Evolutionary conservation across 768 basidiomycete genomes (phyloP), one percentile per base, ranked within the genome.

Genomic region (Mycena amicta): DNA sequence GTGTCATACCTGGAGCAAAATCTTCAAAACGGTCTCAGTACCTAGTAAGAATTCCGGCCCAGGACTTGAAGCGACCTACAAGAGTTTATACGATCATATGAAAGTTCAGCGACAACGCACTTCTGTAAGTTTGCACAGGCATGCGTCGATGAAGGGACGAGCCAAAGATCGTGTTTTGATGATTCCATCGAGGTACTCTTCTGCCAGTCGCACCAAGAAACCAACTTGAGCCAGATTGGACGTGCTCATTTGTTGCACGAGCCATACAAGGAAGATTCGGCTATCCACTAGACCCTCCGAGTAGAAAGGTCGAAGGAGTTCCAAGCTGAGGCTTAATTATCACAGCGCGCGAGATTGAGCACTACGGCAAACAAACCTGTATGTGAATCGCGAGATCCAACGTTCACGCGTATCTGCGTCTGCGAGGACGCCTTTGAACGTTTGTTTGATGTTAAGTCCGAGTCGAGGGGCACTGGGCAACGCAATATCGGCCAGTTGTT

Each of bases 161-260:
- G 86, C 77, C 50, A 93, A 75, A 0, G 89, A 83, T n/a, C 90
- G 83, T 63, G 80, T 86, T 16, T 73, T 72, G 15, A 87, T 70
- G 70, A 93, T 82, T 22, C 85, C 89, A 45, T 86, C 84, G 4
- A 92, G 72, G 69, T 93, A 93, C 69, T 93, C 91, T 64, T 93
- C 89, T 5, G 82, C 84, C n/a, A 94, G 74, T 50, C 87, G 82
- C 26, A 82, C 83, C 13, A 93, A 73, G 67, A 94, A 93, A 3
- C 86, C 88, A 15, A 85, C 83, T 73, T 94, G 92, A 2, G 92
- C 91, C 26, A 93, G 80, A 68, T 93, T 93, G 67, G 88, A 92
- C 3, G 76, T 78, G n/a, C 71, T 68, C 83, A 90, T 85, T 67
- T 92, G 90, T 56, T 89, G 84, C 20, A 90, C 86, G 25, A 93